Evolutionary conservation across 164 flowering plant species (phyloP), one percentile per base, ranked within the genome.

Genomic region (Malania oleifera): DNA sequence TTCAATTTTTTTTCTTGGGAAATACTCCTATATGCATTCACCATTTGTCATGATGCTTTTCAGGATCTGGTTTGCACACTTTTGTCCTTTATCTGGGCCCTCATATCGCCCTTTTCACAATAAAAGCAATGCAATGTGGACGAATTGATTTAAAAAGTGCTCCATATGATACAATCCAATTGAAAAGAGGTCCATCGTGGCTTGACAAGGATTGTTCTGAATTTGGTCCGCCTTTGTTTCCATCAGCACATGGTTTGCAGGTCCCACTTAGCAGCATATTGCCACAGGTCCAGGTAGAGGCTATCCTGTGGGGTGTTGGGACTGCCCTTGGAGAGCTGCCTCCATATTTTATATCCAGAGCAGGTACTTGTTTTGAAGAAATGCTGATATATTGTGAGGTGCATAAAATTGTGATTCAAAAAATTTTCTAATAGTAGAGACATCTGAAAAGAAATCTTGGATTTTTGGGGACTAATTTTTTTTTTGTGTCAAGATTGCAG

Each of bases 261-360:
- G 80, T 89, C 59, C 96, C 96, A 2, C 79, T 92, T 37, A 78
- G 80, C 73, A 89, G 88, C 75, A 84, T 92, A 71, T 70, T 89
- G 79, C 89, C 89, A 28, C 89, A 85, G 63, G 83, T 92, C 51
- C 95, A 89, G 71, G 31, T 87, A 24, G 98, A 92, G 69, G 98
- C 98, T 57, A 61, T 92, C 64, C 65, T 92, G 3, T 92, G 98
- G 98, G 98, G 98, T 24, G 14, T 92, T 67, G 98, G 98, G 59
- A 92, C 95, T 65, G 95, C 96, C n/a, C 86, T 92, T 57, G 98
- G 98, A 54, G 98, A 92, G 76, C 93, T 92, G 68, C 98, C 98
- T 64, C 96, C 98, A 8, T 92, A 92, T 75, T 92, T 92, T 64
- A 87, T 92, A 70, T 92, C 98, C 62, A 81, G 89, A 69, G 98